Evolutionary conservation across 345 rosid genomes (phyloP).

Genomic region (Reutealis trisperma): DNA sequence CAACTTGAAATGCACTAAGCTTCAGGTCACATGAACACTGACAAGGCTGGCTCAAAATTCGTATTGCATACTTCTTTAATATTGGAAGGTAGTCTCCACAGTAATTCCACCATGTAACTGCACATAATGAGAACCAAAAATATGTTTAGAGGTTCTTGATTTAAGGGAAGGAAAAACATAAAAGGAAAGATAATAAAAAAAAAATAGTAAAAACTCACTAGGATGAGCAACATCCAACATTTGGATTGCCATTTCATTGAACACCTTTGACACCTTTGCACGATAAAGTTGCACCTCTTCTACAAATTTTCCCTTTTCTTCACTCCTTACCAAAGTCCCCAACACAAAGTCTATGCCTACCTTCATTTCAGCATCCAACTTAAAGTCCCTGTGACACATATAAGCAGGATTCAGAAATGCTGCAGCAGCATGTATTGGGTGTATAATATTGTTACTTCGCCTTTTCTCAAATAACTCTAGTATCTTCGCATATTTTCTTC

Average conservation of each 20-base stretch:
- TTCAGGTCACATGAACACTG: slow-evolving; percentile 1
- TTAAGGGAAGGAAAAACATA: no score
- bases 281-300: slow-evolving; percentile 12
- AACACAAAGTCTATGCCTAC: neutral
- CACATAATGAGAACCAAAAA: neutral
- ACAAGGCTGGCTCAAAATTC: slow-evolving; percentile 23
- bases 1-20: neutral
- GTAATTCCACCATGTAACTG: slow-evolving; percentile 26
- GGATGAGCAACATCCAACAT: slow-evolving; percentile 18
- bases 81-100: slow-evolving; percentile 14
- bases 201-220: slow-evolving; percentile 3
- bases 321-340: neutral
- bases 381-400: neutral
- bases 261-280: neutral
- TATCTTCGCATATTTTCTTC: neutral
- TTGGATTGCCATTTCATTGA: neutral
- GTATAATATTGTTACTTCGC: neutral
- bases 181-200: neutral
- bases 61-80: slow-evolving; percentile 15
- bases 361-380: neutral
- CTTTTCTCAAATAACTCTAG: neutral
- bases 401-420: slow-evolving; percentile 22
- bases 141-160: neutral
- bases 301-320: slow-evolving; percentile 4
- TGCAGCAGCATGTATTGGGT: slow-evolving; percentile 23